Evolutionary conservation across 441 rosid species (phyloP).

Genomic region (Iberis amara): DNA sequence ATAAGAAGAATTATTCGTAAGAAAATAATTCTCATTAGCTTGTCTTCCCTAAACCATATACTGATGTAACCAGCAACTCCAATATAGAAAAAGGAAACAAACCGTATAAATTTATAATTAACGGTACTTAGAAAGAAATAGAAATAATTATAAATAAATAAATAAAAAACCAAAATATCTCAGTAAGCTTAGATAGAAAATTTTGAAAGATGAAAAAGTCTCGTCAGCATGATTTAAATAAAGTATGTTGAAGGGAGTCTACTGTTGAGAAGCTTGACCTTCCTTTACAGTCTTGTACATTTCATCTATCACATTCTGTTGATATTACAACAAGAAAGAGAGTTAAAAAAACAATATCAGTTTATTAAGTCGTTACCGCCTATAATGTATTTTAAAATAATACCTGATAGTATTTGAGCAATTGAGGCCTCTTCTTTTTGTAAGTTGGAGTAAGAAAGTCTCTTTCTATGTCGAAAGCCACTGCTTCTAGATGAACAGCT

Average conservation of each 20-base stretch:
- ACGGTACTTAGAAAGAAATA: no score
- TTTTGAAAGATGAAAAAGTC: no score
- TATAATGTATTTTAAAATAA: background rate
- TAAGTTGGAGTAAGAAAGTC: slow-evolving; percentile 91
- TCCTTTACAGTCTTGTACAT: slow-evolving; percentile 60
- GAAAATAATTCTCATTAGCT: no score
- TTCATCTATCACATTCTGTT: slow-evolving; percentile 55
- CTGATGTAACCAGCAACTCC: no score
- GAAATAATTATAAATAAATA: no score
- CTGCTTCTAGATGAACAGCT: slow-evolving; percentile 80
- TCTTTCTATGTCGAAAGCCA: slow-evolving; percentile 76
- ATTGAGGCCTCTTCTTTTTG: slow-evolving; percentile 92
- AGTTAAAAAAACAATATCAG: background rate
- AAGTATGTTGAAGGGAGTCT: background rate
- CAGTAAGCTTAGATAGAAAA: no score
- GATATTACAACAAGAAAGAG: background rate
- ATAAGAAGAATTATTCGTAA: no score
- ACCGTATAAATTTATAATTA: no score
- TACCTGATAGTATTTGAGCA: slow-evolving; percentile 84
- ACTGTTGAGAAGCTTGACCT: slow-evolving; percentile 34
- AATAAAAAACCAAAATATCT: no score
- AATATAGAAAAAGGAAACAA: no score
- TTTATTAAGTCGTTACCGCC: background rate
- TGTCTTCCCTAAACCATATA: no score
- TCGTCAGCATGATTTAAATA: no score